phyloP scores from a whole-genome alignment of 1,284 basidiomycete species.

The Takashimella tepidaria region DNA sequence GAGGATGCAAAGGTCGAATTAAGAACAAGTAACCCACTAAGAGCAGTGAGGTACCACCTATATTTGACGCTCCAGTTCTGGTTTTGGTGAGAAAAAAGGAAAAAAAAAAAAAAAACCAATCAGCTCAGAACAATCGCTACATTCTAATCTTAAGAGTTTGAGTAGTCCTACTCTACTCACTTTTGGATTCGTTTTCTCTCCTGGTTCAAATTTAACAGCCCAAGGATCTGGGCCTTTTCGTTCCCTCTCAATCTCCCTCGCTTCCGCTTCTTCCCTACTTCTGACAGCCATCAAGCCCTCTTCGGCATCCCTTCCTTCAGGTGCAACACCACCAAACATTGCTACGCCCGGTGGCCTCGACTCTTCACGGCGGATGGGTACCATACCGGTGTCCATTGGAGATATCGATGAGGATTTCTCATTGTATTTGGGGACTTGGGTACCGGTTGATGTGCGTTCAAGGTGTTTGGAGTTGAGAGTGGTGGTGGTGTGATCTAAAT shows the following conservation, averaged over 20 bases:
- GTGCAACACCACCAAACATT: constrained; percentile 37
- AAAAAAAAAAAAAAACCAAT: too few relatives aligned
- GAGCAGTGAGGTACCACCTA: constrained; percentile 61
- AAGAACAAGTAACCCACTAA: constrained; percentile 60
- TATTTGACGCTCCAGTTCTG: constrained; percentile 58
- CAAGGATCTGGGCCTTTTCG: constrained; percentile 37
- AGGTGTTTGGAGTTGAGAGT: constrained; percentile 10
- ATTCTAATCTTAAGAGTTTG: too few relatives aligned
- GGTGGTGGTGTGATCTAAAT: constrained; percentile 12
- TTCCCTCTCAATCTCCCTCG: constrained; percentile 27
- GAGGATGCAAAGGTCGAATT: constrained; percentile 55
- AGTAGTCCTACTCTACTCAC: constrained; percentile 23
- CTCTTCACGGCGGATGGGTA: constrained; percentile 20
- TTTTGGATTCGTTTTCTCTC: constrained; percentile 44
- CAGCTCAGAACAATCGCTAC: not conserved
- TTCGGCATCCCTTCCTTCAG: constrained; percentile 36
- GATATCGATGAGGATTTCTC: not conserved
- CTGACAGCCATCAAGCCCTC: constrained; percentile 35
- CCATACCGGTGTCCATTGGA: constrained; percentile 21
- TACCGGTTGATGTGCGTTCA: constrained; percentile 17
- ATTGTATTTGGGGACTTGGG: constrained; percentile 1
- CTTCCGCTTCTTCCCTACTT: constrained; percentile 38
- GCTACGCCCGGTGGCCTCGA: constrained; percentile 32
- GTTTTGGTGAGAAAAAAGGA: constrained; percentile 5
- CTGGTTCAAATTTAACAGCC: constrained; percentile 43